Base-by-base conservation (phyloP, 2,329 filamentous ascomycete genomes). In the Leptoxyphium fumago region DNA sequence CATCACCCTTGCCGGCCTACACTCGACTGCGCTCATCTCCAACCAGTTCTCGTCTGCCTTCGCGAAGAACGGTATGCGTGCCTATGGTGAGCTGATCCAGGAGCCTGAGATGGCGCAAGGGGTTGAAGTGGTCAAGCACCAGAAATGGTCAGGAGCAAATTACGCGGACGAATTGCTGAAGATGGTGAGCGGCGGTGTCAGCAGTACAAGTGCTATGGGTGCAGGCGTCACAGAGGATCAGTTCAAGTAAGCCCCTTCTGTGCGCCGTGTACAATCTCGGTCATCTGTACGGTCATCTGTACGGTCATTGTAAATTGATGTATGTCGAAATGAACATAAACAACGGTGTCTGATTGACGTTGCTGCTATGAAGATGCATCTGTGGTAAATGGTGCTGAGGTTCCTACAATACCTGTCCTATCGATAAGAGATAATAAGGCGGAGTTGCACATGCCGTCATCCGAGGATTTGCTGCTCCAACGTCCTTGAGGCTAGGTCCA, bases 151-250 rank as follows among this genome's bases (percentile, higher is more conserved):
- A 56, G 91, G 91, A 41, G 91, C 91, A 17, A 88, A 84, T 53
- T 96, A 96, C 61, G 84, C 89, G 15, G 91, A 98, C 62, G 87
- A 94, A 64, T 61, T 95, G 69, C 71, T 94, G 65, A 94, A 94
- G 77, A 95, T 98, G 88, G 84, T 98, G 29, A 88, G 80, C 4
- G 91, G 91, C 2, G 91, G 91, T 51, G 80, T 96, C 45, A 88
- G 80, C 63, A 87, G 80, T 50, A 96, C 89, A 1, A 84, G 84
- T 48, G 91, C 91, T 15, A 98, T 98, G 91, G 91, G 89, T 29
- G 85, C 87, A 70, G 91, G 91, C 47, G 91, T 98, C 46, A 98
- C 91, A 1, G 91, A 98, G 72, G 88, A 95, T 59, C 91, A 98
- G 68, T 98, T 98, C 46, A 52, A 58, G 44, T 36, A 9, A 39